These are phyloP conservation scores for Lathyrus aphaca DNA, from an alignment of 306 rosid species.

Conservation along the genomic window DNA sequence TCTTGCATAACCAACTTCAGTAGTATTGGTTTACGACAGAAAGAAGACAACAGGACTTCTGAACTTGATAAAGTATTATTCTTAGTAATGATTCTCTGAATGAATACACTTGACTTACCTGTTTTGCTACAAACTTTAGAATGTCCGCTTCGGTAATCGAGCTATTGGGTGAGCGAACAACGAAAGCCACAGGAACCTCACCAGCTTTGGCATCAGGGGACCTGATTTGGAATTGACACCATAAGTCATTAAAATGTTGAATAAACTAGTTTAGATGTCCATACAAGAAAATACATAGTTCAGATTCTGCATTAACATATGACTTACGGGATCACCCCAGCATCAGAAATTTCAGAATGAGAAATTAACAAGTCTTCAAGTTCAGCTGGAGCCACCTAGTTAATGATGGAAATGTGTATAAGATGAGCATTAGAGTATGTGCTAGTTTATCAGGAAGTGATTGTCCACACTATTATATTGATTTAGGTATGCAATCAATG, in stretches of 20 bases:
- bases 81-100: too few species aligned
- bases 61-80: too few species aligned
- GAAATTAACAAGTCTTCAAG: slow-evolving; percentile 55
- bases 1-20: not conserved
- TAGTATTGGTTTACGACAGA: not conserved
- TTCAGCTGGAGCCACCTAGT: slow-evolving; percentile 59
- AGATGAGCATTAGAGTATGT: not conserved
- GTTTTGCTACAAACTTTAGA: slow-evolving; percentile 44
- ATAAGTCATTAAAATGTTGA: not conserved
- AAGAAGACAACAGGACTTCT: too few species aligned
- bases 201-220: slow-evolving; percentile 58
- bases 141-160: slow-evolving; percentile 44
- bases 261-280: not conserved
- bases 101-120: slow-evolving; percentile 19
- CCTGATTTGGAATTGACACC: slow-evolving; percentile 40
- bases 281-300: not conserved
- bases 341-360: slow-evolving; percentile 52
- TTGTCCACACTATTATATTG: too few species aligned
- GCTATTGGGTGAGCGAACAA: slow-evolving; percentile 51
- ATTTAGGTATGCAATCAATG: too few species aligned
- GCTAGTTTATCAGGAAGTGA: not conserved
- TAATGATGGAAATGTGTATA: not conserved
- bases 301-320: not conserved
- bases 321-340: slow-evolving; percentile 58
- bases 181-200: slow-evolving; percentile 60